phyloP scores from a whole-genome alignment of 768 basidiomycete species.

The Panellus pusillus region DNA sequence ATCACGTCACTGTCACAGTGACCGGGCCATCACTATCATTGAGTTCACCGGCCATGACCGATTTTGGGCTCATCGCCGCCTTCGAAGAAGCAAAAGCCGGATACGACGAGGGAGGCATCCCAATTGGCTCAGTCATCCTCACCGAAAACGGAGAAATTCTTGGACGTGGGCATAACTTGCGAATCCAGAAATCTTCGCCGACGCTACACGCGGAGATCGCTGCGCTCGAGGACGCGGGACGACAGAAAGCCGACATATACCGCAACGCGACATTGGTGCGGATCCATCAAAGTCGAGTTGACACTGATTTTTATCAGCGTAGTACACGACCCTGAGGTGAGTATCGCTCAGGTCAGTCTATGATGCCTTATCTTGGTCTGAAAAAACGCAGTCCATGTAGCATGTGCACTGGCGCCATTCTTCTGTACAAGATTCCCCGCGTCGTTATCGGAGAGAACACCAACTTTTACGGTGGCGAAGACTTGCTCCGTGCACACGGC shows the following conservation, averaged over 20 bases:
- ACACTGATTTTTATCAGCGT: background rate
- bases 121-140: slow-evolving; percentile 56
- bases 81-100: slow-evolving; percentile 44
- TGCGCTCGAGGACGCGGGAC: slow-evolving; percentile 51
- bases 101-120: slow-evolving; percentile 55
- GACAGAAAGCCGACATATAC: slow-evolving; percentile 46
- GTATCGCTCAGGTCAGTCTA: background rate
- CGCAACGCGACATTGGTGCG: slow-evolving; percentile 48
- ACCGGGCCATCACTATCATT: slow-evolving; percentile 21
- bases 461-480: slow-evolving; percentile 55
- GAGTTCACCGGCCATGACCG: slow-evolving; percentile 20
- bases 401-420: slow-evolving; percentile 65
- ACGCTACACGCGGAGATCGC: slow-evolving; percentile 40
- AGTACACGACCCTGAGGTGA: slow-evolving; percentile 41
- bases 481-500: slow-evolving; percentile 49
- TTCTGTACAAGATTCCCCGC: slow-evolving; percentile 64
- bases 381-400: slow-evolving; percentile 49
- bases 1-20: background rate
- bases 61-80: slow-evolving; percentile 3
- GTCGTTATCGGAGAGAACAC: slow-evolving; percentile 66
- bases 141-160: slow-evolving; percentile 23
- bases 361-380: background rate
- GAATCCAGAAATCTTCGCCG: slow-evolving; percentile 35
- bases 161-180: slow-evolving; percentile 35
- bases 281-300: too few relatives aligned